Evolutionary conservation across 2,329 filamentous ascomycete genomes (phyloP).

Genomic region (Aureobasidium sp.): DNA sequence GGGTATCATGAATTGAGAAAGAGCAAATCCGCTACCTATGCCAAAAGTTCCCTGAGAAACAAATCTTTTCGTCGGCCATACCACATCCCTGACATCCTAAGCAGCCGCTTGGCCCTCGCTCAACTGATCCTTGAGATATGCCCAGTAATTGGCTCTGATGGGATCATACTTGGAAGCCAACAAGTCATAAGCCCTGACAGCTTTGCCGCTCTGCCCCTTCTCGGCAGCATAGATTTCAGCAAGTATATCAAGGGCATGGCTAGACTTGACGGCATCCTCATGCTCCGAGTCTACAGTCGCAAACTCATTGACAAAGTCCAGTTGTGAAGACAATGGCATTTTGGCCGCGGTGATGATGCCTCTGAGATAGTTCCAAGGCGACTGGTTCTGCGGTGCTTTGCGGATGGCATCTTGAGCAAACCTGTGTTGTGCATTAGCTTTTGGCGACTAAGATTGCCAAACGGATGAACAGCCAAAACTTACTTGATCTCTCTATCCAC

Average conservation of each 20-base stretch:
- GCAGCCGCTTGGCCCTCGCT: slow-evolving; percentile 15
- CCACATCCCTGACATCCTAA: not conserved
- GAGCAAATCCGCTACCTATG: not conserved
- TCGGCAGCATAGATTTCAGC: slow-evolving; percentile 57
- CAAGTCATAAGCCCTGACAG: slow-evolving; percentile 62
- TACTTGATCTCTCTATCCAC: slow-evolving; percentile 70
- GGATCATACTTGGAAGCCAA: slow-evolving; percentile 84
- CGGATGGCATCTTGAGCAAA: slow-evolving; percentile 63
- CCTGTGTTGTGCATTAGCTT: slow-evolving; percentile 20
- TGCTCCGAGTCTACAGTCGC: slow-evolving; percentile 41
- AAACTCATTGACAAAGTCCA: slow-evolving; percentile 49
- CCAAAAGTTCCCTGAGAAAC: not conserved
- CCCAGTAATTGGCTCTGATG: slow-evolving; percentile 87
- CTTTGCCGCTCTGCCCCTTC: slow-evolving; percentile 52
- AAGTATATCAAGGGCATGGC: slow-evolving; percentile 61
- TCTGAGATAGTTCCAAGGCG: slow-evolving; percentile 84
- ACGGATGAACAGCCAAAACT: slow-evolving; percentile 11
- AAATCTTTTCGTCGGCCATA: not conserved
- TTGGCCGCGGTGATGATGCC: slow-evolving; percentile 66
- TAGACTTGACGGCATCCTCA: slow-evolving; percentile 49
- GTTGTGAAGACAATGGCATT: slow-evolving; percentile 42
- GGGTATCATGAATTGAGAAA: slow-evolving; percentile 10
- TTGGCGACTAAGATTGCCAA: not conserved
- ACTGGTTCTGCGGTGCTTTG: slow-evolving; percentile 86
- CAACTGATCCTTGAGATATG: slow-evolving; percentile 57